These are phyloP conservation scores for Cokeromyces recurvatus DNA, from an alignment of 371 early-diverging fungal species.

Conservation along the genomic window DNA sequence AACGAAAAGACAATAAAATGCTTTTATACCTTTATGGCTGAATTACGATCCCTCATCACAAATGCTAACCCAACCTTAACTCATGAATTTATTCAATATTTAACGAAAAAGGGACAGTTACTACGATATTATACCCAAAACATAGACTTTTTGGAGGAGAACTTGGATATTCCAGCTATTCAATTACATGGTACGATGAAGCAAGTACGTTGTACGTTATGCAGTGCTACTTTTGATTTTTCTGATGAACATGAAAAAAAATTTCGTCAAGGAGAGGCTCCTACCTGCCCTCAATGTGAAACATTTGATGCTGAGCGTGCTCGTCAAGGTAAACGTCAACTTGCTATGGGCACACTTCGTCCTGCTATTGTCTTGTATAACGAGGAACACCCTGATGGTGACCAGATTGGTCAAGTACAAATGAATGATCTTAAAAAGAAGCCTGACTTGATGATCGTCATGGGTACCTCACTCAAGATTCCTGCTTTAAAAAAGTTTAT, in stretches of 20 bases:
- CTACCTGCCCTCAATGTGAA: constrained; percentile 78
- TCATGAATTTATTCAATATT: constrained; percentile 80
- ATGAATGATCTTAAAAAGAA: constrained; percentile 61
- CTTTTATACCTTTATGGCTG: constrained; percentile 94
- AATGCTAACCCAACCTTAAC: constrained; percentile 79
- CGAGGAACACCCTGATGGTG: constrained; percentile 91
- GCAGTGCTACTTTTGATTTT: constrained; percentile 62
- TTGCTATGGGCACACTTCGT: constrained; percentile 81
- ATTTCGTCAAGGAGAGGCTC: constrained; percentile 71
- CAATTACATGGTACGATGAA: constrained; percentile 92
- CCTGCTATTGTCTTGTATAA: constrained; percentile 98
- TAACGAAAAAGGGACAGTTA: constrained; percentile 70
- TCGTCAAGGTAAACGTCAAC: constrained; percentile 67
- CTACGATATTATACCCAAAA: constrained; percentile 96
- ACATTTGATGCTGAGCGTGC: constrained; percentile 50
- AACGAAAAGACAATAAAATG: constrained; percentile 68
- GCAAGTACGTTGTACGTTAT: constrained; percentile 80
- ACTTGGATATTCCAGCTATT: constrained; percentile 66
- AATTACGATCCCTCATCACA: constrained; percentile 73
- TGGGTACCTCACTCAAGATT: constrained; percentile 98
- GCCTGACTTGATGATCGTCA: constrained; percentile 92
- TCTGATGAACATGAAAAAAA: constrained; percentile 36
- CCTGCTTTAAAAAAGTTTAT: constrained; percentile 90
- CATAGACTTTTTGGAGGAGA: constrained; percentile 92
- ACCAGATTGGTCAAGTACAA: constrained; percentile 72